Base-by-base conservation (phyloP, 2,329 filamentous ascomycete genomes). In the Herpotrichia juniperi region DNA sequence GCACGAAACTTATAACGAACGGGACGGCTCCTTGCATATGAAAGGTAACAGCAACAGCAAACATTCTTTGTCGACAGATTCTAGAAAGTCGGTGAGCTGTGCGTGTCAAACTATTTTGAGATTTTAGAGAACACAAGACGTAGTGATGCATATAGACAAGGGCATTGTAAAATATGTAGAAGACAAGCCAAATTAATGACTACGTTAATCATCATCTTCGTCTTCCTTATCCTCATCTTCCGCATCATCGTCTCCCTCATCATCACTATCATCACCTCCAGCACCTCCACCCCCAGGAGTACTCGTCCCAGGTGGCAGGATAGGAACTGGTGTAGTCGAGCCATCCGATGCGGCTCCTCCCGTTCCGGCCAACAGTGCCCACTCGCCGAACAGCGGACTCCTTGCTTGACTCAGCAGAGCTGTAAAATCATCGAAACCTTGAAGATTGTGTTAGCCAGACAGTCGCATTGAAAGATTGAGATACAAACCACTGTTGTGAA, bases 221-320 rank as follows among this genome's bases (percentile, higher is more conserved):
- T 19, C 34, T 17, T 37, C 16, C 16, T 37, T 17, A 17, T 37
- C 34, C 17, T 37, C 34, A 7, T 11, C 34, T 12, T 12, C 26
- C 26, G 8, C 79, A 55, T 52, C 61, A 26, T 48, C 50, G 28
- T 39, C 48, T 25, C 37, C 45, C 16, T 37, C 49, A 16, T 40
- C 40, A 47, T 50, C 51, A 26, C 46, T 46, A 28, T 46, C 51
- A 5, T 37, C 47, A 17, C 51, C 47, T 17, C 34, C 44, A 21
- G 46, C 51, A 12, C 47, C 51, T 37, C 43, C 48, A 16, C 40
- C 51, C 17, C 43, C 50, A 8, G 45, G 37, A 8, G 39, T 42
- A 14, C 10, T 42, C 19, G 21, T 25, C 4, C 21, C 22, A 25
- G 39, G 25, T 7, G 21, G 39, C 4, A 25, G 21, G 5, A 42